Evolutionary conservation across 257 asterid genomes (phyloP).

Genomic region (Scutellaria minor): DNA sequence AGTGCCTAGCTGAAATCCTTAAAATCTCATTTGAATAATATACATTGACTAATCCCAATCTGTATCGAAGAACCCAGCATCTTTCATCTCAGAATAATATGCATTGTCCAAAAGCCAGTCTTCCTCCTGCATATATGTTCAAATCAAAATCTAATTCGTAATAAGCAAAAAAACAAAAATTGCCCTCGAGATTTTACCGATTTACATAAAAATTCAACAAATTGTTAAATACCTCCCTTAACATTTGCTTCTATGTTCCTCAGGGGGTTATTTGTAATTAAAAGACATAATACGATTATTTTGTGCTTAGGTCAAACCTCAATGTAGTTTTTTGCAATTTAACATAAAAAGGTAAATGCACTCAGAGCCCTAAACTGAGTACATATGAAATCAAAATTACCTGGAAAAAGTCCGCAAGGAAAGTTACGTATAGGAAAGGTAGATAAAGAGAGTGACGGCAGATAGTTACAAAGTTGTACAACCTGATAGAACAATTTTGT

Average conservation of each 20-base stretch:
- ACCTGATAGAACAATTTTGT: conserved; percentile 51
- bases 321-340: background rate
- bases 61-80: conserved; percentile 85
- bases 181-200: background rate
- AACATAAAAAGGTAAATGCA: conserved; percentile 3
- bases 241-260: background rate
- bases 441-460: conserved; percentile 81
- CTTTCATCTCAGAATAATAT: conserved; percentile 90
- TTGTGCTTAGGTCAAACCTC: background rate
- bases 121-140: conserved; percentile 63
- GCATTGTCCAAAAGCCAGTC: conserved; percentile 91
- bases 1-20: conserved; percentile 28
- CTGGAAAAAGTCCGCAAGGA: conserved; percentile 85
- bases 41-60: conserved; percentile 66
- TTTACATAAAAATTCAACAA: background rate
- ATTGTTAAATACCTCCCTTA: background rate
- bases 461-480: conserved; percentile 57
- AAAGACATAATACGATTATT: background rate
- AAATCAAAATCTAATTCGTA: background rate
- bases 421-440: conserved; percentile 65
- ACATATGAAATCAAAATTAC: conserved; percentile 43
- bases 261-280: background rate
- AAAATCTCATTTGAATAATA: background rate
- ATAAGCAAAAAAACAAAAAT: background rate
- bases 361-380: conserved; percentile 12